Evolutionary conservation across 2,329 filamentous ascomycete genomes (phyloP), one percentile per base, ranked within the genome.

Genomic region (Ceratocystis albifundus): DNA sequence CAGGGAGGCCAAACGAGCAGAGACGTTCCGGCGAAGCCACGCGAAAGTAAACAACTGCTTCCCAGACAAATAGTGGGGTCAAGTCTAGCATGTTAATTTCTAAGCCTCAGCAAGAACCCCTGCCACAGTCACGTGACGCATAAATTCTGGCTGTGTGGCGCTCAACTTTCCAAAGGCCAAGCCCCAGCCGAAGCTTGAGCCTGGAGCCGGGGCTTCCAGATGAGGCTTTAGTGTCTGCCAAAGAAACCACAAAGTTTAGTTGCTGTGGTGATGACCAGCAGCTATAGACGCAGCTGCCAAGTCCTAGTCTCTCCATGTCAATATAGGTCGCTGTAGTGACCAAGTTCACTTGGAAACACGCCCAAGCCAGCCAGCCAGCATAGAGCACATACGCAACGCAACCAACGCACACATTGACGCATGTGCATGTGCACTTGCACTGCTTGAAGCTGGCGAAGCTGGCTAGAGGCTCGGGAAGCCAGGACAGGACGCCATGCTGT

Each of bases 311-410:
- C 53, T 59, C 25, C 53, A 59, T 59, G 53, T 59, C 53, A 59
- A 50, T 63, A 66, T 30, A 66, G 59, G 65, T 66, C 65, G 61
- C 65, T 50, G 32, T 48, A 63, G 65, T 63, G 65, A 66, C 50
- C 53, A 57, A 46, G 53, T 30, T 10, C 28, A 45, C 45, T 50
- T 50, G 36, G 41, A 57, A 66, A 45, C 36, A 66, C 50, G 64
- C 64, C 64, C 46, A 46, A 46, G 22, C 59, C 20, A 65, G 45
- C 45, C n/a, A n/a, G n/a, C n/a, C 12, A 48, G 45, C 45, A 48
- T 20, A 48, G 17, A 48, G 45, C 45, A 48, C 45, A 48, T 20
- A 48, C 36, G 45, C 45, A 48, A 48, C 36, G 45, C 45, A 48
- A 15, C 15, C 45, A 48, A 7, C 45, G 20, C 45, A 48, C 45